These are phyloP conservation scores for Castanea crenata DNA, from an alignment of 306 rosid species.

Conservation along the genomic window DNA sequence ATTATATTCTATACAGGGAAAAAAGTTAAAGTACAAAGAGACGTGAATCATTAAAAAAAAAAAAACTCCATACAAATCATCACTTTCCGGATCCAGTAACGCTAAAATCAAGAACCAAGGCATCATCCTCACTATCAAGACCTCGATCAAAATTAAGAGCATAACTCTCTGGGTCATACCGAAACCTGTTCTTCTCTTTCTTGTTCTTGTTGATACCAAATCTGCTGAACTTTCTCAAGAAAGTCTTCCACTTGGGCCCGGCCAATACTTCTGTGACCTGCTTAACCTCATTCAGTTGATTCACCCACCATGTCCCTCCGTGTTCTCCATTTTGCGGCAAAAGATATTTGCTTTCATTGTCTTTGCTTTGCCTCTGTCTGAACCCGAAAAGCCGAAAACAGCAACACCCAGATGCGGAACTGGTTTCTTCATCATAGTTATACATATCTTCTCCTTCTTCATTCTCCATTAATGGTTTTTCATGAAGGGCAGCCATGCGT, in stretches of 20 bases:
- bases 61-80: background rate
- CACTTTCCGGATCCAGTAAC: slow-evolving; percentile 1
- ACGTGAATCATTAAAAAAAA: background rate
- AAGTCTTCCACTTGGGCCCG: slow-evolving; percentile 78
- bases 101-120: slow-evolving; percentile 35
- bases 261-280: slow-evolving; percentile 57
- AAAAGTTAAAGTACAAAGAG: background rate
- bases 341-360: slow-evolving; percentile 18
- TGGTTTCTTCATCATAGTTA: slow-evolving; percentile 27
- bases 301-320: slow-evolving; percentile 46
- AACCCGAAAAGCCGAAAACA: slow-evolving; percentile 40
- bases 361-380: slow-evolving; percentile 21
- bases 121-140: slow-evolving; percentile 37
- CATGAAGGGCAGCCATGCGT: slow-evolving; percentile 34
- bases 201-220: slow-evolving; percentile 23
- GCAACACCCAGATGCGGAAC: slow-evolving; percentile 31
- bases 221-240: slow-evolving; percentile 60
- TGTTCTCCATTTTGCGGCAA: slow-evolving; percentile 18
- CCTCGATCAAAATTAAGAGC: slow-evolving; percentile 66
- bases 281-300: slow-evolving; percentile 42
- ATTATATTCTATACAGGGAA: background rate
- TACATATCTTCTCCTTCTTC: slow-evolving; percentile 19
- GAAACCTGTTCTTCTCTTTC: slow-evolving; percentile 36
- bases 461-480: slow-evolving; percentile 32
- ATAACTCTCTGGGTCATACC: slow-evolving; percentile 67